phyloP scores from a whole-genome alignment of 306 rosid species.

The Prinsepia uniflora region DNA sequence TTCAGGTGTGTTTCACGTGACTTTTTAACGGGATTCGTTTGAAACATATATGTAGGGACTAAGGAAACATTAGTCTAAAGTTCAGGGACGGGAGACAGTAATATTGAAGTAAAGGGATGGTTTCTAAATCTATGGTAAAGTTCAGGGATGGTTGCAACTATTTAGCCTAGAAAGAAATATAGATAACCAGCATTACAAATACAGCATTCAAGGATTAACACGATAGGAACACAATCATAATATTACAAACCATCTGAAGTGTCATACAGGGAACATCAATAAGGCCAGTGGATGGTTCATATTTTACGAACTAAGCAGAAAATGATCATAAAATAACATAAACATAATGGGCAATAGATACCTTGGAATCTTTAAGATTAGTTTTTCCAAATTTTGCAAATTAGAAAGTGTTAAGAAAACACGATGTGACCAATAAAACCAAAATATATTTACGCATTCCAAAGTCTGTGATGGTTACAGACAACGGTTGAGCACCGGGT shows the following conservation, averaged over 20 bases:
- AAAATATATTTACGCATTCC: neutral
- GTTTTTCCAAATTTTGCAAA: neutral
- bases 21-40: too few species aligned
- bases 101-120: too few species aligned
- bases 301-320: neutral
- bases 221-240: constrained; percentile 6
- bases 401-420: neutral
- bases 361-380: neutral
- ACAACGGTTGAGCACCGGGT: neutral
- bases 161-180: neutral
- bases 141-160: neutral
- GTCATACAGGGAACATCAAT: neutral
- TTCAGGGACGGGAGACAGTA: too few species aligned
- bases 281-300: neutral
- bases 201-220: neutral
- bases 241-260: neutral
- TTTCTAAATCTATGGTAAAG: too few species aligned
- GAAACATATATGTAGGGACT: too few species aligned
- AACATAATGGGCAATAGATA: neutral
- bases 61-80: too few species aligned
- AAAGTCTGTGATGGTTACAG: neutral
- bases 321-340: constrained; percentile 3
- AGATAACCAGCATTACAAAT: neutral
- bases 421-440: neutral
- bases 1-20: too few species aligned